A percentile compares a stretch with the other conserved stretches of the same genome.
These are phyloP conservation scores for Microcos paniculata DNA, from an alignment of 345 rosid species.

Conservation along the genomic window DNA sequence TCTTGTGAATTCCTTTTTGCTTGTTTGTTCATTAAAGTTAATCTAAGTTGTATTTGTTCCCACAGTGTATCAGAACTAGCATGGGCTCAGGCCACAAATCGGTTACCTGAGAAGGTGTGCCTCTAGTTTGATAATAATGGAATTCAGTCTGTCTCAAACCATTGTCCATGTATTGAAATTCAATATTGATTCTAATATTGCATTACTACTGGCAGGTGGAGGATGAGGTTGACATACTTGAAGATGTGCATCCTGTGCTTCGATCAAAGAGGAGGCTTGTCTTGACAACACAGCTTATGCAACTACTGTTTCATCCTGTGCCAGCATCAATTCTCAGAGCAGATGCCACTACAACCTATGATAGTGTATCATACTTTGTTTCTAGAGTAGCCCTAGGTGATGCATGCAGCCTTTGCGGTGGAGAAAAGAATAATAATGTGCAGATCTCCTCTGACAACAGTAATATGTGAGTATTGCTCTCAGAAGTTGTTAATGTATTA, in stretches of 20 bases:
- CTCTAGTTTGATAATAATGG: not conserved
- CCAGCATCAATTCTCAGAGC: constrained; percentile 44
- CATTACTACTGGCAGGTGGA: constrained; percentile 38
- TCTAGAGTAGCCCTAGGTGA: constrained; percentile 60
- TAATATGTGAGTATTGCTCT: constrained; percentile 38
- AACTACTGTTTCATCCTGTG: constrained; percentile 55
- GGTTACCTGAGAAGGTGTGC: constrained; percentile 65
- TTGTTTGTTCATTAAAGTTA: not conserved
- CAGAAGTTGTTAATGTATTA: not conserved
- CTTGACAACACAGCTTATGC: constrained; percentile 65
- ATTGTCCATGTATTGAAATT: not conserved
- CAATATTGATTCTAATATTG: constrained; percentile 4
- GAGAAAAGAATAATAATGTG: constrained; percentile 21
- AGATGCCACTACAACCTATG: constrained; percentile 40
- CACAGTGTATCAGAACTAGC: constrained; percentile 55
- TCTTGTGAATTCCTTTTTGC: not conserved
- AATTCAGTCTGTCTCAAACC: not conserved
- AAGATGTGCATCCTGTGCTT: constrained; percentile 33
- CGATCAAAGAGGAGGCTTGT: constrained; percentile 69
- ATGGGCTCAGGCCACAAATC: constrained; percentile 63
- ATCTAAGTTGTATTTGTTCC: constrained; percentile 15
- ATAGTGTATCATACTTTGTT: constrained; percentile 38
- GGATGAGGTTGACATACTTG: constrained; percentile 38
- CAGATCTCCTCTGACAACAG: constrained; percentile 15
- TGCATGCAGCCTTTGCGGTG: constrained; percentile 42